Evolutionary conservation across 306 rosid species (phyloP), one percentile per base, ranked within the genome.

Genomic region (Parietaria judaica): DNA sequence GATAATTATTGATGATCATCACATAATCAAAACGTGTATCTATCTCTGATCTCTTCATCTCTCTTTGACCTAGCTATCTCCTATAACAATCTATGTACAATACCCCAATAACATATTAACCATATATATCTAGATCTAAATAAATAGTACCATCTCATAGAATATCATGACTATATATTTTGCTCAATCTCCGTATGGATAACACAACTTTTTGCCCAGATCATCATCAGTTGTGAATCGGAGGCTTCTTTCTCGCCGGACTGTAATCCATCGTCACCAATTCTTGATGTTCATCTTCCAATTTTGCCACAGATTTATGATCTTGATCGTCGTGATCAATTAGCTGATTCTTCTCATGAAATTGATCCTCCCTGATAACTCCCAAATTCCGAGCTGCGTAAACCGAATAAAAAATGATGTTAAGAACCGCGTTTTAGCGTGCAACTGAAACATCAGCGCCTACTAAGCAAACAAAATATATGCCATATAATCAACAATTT

Each of bases 171-270:
- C 31, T 23, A 23, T 23, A 23, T 23, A 23, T 23, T 41, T 41
- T 41, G 45, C 45, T 41, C 45, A 5, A 41, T 41, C 9, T 41
- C 9, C 45, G 6, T 41, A 41, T 5, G 45, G 45, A 5, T 1
- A 41, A 41, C 6, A 41, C 45, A 5, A 5, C 9, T 41, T 41
- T 39, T 41, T 41, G 45, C 45, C 45, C 45, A 41, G 6, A 5
- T 41, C 6, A 41, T 72, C 0, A 41, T 72, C 64, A 90, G 76
- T 87, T 90, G 68, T 90, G 96, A 56, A 90, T 90, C 1, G 97
- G 97, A 64, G 96, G 95, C 68, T 87, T 85, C 77, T 77, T 85
- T 56, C 78, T 77, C 1, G 89, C 89, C 11, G 96, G 91, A 78
- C 86, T 76, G 60, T 85, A 91, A 74, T 91, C 97, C 86, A 80